Conservation (phyloP, 495 filamentous ascomycete species). For the Cercophora newfieldiana region DNA sequence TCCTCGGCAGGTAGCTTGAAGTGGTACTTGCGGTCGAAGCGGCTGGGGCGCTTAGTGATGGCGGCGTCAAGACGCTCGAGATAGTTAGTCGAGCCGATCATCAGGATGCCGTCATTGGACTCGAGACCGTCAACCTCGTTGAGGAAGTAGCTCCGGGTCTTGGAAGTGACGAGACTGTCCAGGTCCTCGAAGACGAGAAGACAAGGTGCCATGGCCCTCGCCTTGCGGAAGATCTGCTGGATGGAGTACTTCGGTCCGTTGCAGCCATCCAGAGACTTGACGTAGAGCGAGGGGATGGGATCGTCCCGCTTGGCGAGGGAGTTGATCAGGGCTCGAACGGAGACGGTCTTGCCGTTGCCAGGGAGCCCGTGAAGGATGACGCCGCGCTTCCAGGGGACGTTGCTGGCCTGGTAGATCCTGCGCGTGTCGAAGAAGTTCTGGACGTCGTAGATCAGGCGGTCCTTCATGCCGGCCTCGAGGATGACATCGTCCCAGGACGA, state of each 20-base stretch:
- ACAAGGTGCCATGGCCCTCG: slow-evolving; percentile 45
- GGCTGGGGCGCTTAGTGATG: slow-evolving; percentile 56
- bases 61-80: slow-evolving; percentile 51
- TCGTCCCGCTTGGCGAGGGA: slow-evolving; percentile 38
- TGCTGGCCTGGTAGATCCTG: slow-evolving; percentile 49
- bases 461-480: slow-evolving; percentile 55
- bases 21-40: slow-evolving; percentile 60
- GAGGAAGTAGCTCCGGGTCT: slow-evolving; percentile 58
- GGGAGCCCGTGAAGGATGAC: slow-evolving; percentile 53
- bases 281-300: slow-evolving; percentile 54
- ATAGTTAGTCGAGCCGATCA: slow-evolving; percentile 59
- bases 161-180: slow-evolving; percentile 53
- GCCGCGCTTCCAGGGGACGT: slow-evolving; percentile 59
- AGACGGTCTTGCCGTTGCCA: slow-evolving; percentile 61
- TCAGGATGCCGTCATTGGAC: slow-evolving; percentile 59
- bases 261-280: slow-evolving; percentile 49
- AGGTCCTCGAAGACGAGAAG: slow-evolving; percentile 60
- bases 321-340: slow-evolving; percentile 60
- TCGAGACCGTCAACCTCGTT: slow-evolving; percentile 46
- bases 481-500: slow-evolving; percentile 61
- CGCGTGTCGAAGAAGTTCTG: slow-evolving; percentile 55
- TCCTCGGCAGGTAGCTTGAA: slow-evolving; percentile 49
- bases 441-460: slow-evolving; percentile 51
- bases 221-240: slow-evolving; percentile 43
- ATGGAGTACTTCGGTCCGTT: slow-evolving; percentile 41